Evolutionary conservation across 139 green algal genomes (phyloP).

Genomic region (Chlamydomonas asymmetrica): DNA sequence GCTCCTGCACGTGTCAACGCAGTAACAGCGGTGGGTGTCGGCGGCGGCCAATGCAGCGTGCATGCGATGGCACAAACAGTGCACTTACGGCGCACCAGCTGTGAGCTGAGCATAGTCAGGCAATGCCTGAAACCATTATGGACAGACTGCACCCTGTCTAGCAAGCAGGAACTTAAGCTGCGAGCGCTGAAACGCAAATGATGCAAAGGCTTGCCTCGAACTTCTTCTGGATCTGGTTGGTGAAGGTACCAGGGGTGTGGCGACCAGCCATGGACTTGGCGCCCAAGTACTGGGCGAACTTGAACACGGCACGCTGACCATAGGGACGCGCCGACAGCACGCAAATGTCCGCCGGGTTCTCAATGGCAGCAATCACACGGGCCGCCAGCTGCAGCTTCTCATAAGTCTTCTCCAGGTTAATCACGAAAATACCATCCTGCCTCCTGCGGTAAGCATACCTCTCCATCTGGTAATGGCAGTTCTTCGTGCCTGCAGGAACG

Average conservation of each 20-base stretch:
- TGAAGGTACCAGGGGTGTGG: constrained; percentile 99
- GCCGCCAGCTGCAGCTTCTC: constrained; percentile 99
- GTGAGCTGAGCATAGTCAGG: too few relatives aligned
- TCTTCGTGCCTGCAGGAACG: constrained; percentile 5
- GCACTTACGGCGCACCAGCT: too few relatives aligned
- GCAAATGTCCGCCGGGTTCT: constrained; percentile 90
- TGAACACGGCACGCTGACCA: constrained; percentile 96
- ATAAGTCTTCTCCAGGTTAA: constrained; percentile 99
- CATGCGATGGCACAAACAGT: too few relatives aligned
- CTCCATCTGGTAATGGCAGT: constrained; percentile 86
- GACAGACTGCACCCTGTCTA: too few relatives aligned
- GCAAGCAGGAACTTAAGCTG: too few relatives aligned
- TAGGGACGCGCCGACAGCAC: constrained; percentile 90
- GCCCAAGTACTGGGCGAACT: constrained; percentile 98
- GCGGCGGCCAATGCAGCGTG: too few relatives aligned
- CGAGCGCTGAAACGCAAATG: too few relatives aligned
- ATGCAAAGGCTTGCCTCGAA: too few relatives aligned
- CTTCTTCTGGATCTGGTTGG: constrained; percentile 97
- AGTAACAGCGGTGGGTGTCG: too few relatives aligned
- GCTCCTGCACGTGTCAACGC: too few relatives aligned
- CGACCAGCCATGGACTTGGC: constrained; percentile 91
- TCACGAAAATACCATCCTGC: constrained; percentile 95
- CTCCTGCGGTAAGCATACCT: constrained; percentile 89
- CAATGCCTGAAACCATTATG: too few relatives aligned
- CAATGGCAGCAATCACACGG: constrained; percentile 96